phyloP scores from a whole-genome alignment of 352 stramenopile genomes.

The Thraustochytrium striatum region DNA sequence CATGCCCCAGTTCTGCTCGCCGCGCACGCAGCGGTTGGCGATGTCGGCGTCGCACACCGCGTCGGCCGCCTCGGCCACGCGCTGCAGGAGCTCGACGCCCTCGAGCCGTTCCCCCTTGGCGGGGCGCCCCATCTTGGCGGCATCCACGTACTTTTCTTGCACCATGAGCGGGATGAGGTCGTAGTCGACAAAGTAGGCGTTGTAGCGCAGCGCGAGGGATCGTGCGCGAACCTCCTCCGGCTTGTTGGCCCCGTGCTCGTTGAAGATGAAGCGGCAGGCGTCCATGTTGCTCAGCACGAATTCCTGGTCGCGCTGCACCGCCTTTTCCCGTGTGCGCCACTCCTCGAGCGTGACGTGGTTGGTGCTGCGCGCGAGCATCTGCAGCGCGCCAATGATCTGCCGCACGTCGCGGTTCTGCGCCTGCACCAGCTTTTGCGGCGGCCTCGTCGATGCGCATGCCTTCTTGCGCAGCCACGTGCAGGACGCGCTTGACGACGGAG shows the following conservation, averaged over 20 bases:
- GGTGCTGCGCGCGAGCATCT: slow-evolving; percentile 85
- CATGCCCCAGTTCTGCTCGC: slow-evolving; percentile 86
- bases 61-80: slow-evolving; percentile 72
- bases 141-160: slow-evolving; percentile 76
- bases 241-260: slow-evolving; percentile 60
- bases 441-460: slow-evolving; percentile 87
- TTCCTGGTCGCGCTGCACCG: slow-evolving; percentile 83
- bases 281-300: slow-evolving; percentile 91
- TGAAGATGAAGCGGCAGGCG: slow-evolving; percentile 66
- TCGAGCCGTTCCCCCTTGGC: slow-evolving; percentile 61
- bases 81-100: slow-evolving; percentile 73
- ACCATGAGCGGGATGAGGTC: slow-evolving; percentile 94
- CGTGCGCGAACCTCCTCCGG: no score
- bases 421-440: slow-evolving; percentile 90
- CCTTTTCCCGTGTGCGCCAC: slow-evolving; percentile 67
- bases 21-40: slow-evolving; percentile 64
- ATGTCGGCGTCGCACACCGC: slow-evolving; percentile 78
- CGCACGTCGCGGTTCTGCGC: slow-evolving; percentile 96
- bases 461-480: slow-evolving; percentile 81
- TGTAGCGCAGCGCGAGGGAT: slow-evolving; percentile 78
- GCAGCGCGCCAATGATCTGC: slow-evolving; percentile 84
- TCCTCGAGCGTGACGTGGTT: slow-evolving; percentile 76
- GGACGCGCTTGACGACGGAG: slow-evolving; percentile 82
- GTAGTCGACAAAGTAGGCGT: slow-evolving; percentile 99
- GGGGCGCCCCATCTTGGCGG: slow-evolving; percentile 70